Percentiles rank a stretch among this genome's conserved stretches.
Evolutionary conservation across 2,329 filamentous ascomycete species (phyloP).

Genomic region (Cadophora gregata): DNA sequence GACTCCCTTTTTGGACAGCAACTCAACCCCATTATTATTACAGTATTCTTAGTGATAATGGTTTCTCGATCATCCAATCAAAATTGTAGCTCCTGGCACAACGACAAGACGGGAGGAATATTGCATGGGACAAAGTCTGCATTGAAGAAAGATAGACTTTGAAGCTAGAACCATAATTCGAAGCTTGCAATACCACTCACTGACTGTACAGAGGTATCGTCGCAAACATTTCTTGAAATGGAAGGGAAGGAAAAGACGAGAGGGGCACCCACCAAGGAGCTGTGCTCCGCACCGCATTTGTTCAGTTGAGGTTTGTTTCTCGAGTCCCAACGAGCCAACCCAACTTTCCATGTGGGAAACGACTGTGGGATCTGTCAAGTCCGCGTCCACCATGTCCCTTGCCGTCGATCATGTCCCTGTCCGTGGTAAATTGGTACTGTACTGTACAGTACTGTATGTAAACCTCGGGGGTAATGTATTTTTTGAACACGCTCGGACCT

Average conservation of each 20-base stretch:
- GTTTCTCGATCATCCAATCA: not conserved
- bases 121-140: not conserved
- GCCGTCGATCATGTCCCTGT: constrained; percentile 16
- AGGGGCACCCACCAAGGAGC: not conserved
- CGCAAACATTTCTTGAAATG: constrained; percentile 1
- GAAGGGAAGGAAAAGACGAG: not conserved
- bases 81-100: not conserved
- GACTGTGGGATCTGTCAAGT: constrained; percentile 3
- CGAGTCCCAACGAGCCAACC: not conserved
- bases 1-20: not conserved
- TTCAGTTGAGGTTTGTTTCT: not conserved
- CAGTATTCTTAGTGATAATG: not conserved
- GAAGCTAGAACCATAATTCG: not conserved
- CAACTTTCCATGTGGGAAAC: not conserved
- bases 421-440: constrained; percentile 24
- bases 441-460: not conserved
- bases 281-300: not conserved
- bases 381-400: constrained; percentile 10
- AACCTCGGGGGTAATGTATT: constrained; percentile 21
- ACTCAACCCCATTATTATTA: not conserved
- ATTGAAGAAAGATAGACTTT: not conserved
- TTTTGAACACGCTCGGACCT: constrained; percentile 15
- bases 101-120: not conserved
- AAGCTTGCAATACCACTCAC: not conserved
- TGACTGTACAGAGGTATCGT: too few species aligned